Conservation (phyloP, 495 filamentous ascomycete species). For the Evansstolkia leycettana region DNA sequence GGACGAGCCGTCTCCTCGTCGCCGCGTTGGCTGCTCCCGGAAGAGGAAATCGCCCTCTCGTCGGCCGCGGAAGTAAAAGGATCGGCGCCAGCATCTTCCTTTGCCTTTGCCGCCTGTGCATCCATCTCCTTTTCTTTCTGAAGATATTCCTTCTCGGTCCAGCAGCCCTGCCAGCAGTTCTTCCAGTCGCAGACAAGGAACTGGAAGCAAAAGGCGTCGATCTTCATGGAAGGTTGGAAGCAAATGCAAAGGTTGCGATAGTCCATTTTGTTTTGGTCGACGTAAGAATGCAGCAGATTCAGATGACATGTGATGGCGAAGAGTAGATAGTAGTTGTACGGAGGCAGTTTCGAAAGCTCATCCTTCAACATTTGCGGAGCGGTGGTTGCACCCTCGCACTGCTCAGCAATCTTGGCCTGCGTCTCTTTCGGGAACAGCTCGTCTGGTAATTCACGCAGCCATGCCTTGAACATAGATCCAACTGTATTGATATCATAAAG, state of each 20-base stretch:
- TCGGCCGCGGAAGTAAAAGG: constrained; percentile 3
- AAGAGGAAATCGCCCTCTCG: constrained; percentile 50
- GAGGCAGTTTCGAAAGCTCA: constrained; percentile 78
- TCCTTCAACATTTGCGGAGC: constrained; percentile 75
- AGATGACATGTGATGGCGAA: constrained; percentile 93
- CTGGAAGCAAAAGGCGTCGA: constrained; percentile 81
- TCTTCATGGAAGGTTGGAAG: constrained; percentile 89
- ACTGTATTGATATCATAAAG: constrained; percentile 91
- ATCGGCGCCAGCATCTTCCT: constrained; percentile 8
- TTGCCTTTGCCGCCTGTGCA: constrained; percentile 18
- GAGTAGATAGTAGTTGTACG: constrained; percentile 90
- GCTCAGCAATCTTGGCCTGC: constrained; percentile 60
- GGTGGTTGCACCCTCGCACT: constrained; percentile 60
- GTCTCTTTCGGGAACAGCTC: constrained; percentile 74
- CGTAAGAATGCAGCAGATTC: constrained; percentile 71
- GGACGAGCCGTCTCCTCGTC: constrained; percentile 21
- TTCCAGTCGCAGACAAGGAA: constrained; percentile 87
- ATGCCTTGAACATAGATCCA: constrained; percentile 82
- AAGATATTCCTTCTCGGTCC: constrained; percentile 71
- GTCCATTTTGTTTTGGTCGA: constrained; percentile 89
- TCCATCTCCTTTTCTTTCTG: constrained; percentile 58
- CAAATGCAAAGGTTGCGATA: constrained; percentile 86
- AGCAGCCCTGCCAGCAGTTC: constrained; percentile 90
- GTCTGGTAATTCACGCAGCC: constrained; percentile 87
- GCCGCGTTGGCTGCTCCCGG: constrained; percentile 44